Evolutionary conservation across 106 monocot genomes (phyloP), one percentile per base, ranked within the genome.

Genomic region (Dioscorea alata): DNA sequence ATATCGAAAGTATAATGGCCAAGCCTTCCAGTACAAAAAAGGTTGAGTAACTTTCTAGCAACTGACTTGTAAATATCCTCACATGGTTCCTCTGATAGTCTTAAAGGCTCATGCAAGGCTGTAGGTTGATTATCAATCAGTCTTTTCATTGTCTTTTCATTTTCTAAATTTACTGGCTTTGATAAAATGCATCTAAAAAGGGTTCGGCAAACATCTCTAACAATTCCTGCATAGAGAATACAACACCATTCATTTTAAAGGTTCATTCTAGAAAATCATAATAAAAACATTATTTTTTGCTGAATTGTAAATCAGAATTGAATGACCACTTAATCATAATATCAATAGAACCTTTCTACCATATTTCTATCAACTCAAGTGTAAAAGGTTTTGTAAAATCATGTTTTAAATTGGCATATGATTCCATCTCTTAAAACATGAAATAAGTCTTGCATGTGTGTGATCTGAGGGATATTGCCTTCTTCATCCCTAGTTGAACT

Each of bases 21-120:
- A 73, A 95, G 88, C 70, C 91, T 91, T 54, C 95, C 95, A 32
- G 86, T 95, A 15, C 91, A 79, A 69, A 86, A 95, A 17, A 95
- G 86, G 62, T 95, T 88, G 6, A 95, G 80, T 66, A 95, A 79
- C 64, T 95, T 95, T 18, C 48, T 8, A 60, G 91, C 91, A 57
- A 86, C 84, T 49, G 6, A 63, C 28, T 66, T 74, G 3, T 28
- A 28, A 28, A 1, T 28, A 28, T 28, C 28, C 28, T 28, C 28
- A 28, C 28, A 28, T 28, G 28, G 28, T 28, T 28, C 28, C 28
- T 28, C 3, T 28, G 28, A 57, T 49, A 95, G 65, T 51, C 70
- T 84, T 16, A 95, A 82, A 72, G 73, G 80, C 48, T 86, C 77
- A 59, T 75, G 82, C 68, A 91, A 78, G 8, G 77, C 75, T 16